Evolutionary conservation across 1,284 basidiomycete species (phyloP).

Genomic region (Microbotryum scabiosae): DNA sequence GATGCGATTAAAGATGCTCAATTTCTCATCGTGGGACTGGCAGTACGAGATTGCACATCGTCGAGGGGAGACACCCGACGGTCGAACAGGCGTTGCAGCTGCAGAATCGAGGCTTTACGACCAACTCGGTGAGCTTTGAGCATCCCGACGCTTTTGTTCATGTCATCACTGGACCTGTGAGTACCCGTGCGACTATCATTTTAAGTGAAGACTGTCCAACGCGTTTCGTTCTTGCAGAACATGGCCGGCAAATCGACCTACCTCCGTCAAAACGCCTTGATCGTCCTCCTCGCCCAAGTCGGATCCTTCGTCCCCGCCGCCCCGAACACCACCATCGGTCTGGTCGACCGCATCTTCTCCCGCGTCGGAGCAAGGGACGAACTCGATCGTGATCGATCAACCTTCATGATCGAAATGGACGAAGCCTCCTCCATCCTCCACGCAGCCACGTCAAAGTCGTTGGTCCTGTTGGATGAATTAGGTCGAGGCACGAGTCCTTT

Average conservation of each 20-base stretch:
- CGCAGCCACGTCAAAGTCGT: slow-evolving; percentile 53
- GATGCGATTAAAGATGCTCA: background rate
- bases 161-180: slow-evolving; percentile 84
- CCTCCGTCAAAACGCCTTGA: slow-evolving; percentile 82
- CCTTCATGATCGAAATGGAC: slow-evolving; percentile 41
- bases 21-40: background rate
- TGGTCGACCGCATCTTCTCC: slow-evolving; percentile 86
- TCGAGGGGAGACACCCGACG: slow-evolving; percentile 78
- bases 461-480: slow-evolving; percentile 97
- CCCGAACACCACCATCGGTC: slow-evolving; percentile 57
- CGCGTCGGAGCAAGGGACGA: slow-evolving; percentile 95
- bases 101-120: slow-evolving; percentile 65
- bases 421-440: slow-evolving; percentile 52
- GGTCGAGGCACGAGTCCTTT: slow-evolving; percentile 87
- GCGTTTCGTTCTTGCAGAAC: slow-evolving; percentile 5
- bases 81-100: slow-evolving; percentile 81
- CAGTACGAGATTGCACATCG: slow-evolving; percentile 59
- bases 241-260: slow-evolving; percentile 69
- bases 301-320: slow-evolving; percentile 90
- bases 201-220: background rate
- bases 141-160: slow-evolving; percentile 53
- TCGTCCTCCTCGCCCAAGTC: slow-evolving; percentile 81
- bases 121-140: slow-evolving; percentile 64
- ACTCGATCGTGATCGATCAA: slow-evolving; percentile 75
- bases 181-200: slow-evolving; percentile 35